These are phyloP conservation scores for Stachybotrys elegans DNA, from an alignment of 2,329 filamentous ascomycete species.

Conservation along the genomic window DNA sequence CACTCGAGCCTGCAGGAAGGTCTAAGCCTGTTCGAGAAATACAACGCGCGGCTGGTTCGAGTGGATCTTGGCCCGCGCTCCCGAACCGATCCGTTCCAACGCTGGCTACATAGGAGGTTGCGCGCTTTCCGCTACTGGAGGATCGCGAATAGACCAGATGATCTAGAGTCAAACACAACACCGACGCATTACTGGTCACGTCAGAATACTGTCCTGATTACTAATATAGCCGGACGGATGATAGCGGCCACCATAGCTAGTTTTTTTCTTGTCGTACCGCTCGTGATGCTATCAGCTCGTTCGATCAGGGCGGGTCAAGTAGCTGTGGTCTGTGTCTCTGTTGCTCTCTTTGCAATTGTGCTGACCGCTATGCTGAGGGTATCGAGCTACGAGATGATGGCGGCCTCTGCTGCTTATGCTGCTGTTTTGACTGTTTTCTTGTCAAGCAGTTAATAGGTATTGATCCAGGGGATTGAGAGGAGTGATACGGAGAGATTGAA, in stretches of 20 bases:
- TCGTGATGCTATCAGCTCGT: background rate
- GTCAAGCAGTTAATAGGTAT: too few relatives aligned
- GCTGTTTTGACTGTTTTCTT: constrained; percentile 17
- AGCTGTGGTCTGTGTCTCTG: constrained; percentile 8
- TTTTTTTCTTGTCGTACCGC: background rate
- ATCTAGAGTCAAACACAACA: constrained; percentile 1
- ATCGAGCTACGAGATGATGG: constrained; percentile 18
- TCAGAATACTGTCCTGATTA: background rate
- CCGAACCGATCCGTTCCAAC: constrained; percentile 12
- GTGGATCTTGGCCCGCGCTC: constrained; percentile 20
- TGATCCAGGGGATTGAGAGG: too few relatives aligned
- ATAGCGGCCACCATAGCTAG: background rate
- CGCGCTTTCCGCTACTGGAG: constrained; percentile 9
- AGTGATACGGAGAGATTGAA: too few relatives aligned
- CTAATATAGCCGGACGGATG: background rate
- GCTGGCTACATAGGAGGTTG: constrained; percentile 10
- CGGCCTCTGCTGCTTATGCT: constrained; percentile 16
- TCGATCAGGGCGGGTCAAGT: constrained; percentile 1
- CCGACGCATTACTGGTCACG: background rate
- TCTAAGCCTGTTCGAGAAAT: constrained; percentile 21
- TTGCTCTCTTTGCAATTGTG: constrained; percentile 8
- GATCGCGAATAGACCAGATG: constrained; percentile 4
- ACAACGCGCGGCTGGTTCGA: constrained; percentile 27
- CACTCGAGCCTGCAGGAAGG: constrained; percentile 14
- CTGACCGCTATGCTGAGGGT: constrained; percentile 7